Base-by-base conservation (phyloP, 805 yeast genomes). In the Yamadazyma sp. region DNA sequence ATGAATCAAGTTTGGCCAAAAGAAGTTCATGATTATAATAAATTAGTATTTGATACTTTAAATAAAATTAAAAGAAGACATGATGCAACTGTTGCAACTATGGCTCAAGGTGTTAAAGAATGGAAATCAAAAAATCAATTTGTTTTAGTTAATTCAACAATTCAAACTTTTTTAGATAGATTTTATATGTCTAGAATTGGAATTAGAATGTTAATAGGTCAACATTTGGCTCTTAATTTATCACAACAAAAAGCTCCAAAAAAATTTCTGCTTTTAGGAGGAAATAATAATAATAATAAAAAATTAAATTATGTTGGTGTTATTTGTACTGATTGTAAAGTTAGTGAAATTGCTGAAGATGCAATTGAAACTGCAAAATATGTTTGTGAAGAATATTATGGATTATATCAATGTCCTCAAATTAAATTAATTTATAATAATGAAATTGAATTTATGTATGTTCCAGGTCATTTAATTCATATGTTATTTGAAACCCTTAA, bases 151-250 rank as follows among this genome's bases (percentile, higher is more conserved):
- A 86, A 84, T 51, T 72, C 79, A 35, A 76, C 86, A 9, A 78
- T 88, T 23, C 95, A 88, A 59, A 72, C 78, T 11, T 87, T 88
- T 52, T 65, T 87, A 43, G 96, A 88, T 61, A 60, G 93, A 21
- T 87, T 87, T 55, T 87, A 88, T 65, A 80, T 87, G 88, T 80
- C 87, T 35, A 72, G 96, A 39, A 88, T 88, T 43, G 96, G 96
- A 2, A 88, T 88, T 42, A 73, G 96, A 45, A 88, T 88, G 94
- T 72, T 87, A 26, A 85, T 87, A 51, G 96, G 96, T n/a, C 96
- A 87, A 62, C 95, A 87, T 50, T 82, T 87, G 45, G 91, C 96
- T 1, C 70, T 87, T 33, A 81, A 79, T 61, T 74, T 75, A 69
- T 80, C 82, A 31, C 83, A 82, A 48, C 62, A 62, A 13, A 60